phyloP scores from a whole-genome alignment of 129 eudicot genomes.

The Helichrysum umbraculigerum region DNA sequence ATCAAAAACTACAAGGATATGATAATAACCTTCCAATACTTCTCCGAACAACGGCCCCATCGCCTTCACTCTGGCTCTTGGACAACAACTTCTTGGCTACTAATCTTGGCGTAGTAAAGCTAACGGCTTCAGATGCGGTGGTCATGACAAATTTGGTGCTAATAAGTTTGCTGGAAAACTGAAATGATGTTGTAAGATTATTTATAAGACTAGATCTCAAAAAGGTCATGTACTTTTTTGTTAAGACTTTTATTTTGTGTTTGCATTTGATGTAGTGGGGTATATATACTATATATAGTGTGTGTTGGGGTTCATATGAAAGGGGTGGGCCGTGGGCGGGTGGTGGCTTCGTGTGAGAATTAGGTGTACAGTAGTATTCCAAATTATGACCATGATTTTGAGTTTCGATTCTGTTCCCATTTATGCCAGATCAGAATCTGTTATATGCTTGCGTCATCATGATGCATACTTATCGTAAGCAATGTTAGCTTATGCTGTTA shows the following conservation, averaged over 20 bases:
- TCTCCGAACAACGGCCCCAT: conserved; percentile 90
- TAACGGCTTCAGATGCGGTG: conserved; percentile 33
- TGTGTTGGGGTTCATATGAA: background rate
- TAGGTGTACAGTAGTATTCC: conserved; percentile 23
- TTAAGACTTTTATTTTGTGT: background rate
- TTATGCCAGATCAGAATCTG: background rate
- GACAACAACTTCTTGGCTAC: conserved; percentile 76
- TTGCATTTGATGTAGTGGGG: background rate
- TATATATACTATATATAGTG: conserved; percentile 18
- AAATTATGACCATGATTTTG: conserved; percentile 19
- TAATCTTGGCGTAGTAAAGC: conserved; percentile 57
- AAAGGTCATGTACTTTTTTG: conserved; percentile 7
- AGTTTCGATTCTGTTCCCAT: conserved; percentile 16
- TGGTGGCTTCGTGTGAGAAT: conserved; percentile 31
- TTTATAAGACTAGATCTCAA: conserved; percentile 4
- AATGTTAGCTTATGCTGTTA: background rate
- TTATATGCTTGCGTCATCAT: conserved; percentile 7
- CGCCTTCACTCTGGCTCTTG: conserved; percentile 73
- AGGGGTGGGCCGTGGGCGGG: conserved; percentile 8
- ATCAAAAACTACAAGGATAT: background rate
- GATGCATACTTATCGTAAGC: conserved; percentile 20
- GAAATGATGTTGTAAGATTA: conserved; percentile 14
- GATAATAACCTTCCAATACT: conserved; percentile 74
- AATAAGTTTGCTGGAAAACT: conserved; percentile 9
- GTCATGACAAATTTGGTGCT: conserved; percentile 38